Evolutionary conservation across 148 eudicot genomes (phyloP).

Genomic region (Linanthus parryae): DNA sequence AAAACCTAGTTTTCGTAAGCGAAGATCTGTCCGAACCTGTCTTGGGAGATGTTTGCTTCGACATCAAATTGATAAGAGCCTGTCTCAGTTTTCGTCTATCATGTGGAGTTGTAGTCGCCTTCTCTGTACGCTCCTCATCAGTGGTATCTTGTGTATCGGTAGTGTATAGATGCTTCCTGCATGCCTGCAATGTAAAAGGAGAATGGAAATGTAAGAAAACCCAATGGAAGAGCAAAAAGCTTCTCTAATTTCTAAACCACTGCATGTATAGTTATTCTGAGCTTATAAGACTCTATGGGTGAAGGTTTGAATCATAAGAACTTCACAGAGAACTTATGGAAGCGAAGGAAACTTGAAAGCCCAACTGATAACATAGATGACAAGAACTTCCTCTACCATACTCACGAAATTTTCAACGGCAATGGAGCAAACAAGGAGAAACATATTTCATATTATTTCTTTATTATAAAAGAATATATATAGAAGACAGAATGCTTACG

Average conservation of each 20-base stretch:
- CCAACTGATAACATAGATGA: too few relatives aligned
- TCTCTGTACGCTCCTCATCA: slow-evolving; percentile 25
- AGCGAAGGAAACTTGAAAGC: too few relatives aligned
- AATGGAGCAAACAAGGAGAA: too few relatives aligned
- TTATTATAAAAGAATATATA: too few relatives aligned
- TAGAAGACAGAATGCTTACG: too few relatives aligned
- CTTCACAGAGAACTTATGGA: too few relatives aligned
- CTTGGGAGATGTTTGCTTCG: slow-evolving; percentile 28
- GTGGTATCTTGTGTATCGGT: slow-evolving; percentile 31
- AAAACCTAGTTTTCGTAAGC: slow-evolving; percentile 21
- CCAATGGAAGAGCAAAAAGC: not conserved
- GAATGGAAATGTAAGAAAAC: not conserved
- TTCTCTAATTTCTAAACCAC: not conserved
- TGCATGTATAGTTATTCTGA: not conserved
- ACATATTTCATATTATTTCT: too few relatives aligned
- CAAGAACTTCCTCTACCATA: too few relatives aligned
- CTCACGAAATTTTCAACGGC: too few relatives aligned
- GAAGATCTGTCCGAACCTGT: slow-evolving; percentile 6
- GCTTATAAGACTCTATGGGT: not conserved
- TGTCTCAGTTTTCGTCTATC: slow-evolving; percentile 41
- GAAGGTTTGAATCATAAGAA: too few relatives aligned
- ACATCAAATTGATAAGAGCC: slow-evolving; percentile 43
- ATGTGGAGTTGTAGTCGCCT: slow-evolving; percentile 25
- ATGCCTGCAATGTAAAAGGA: slow-evolving; percentile 36
- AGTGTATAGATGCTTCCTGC: slow-evolving; percentile 37